Base-by-base conservation (phyloP, 192 early-diverging fungal genomes). In the Phycomyces blakesleeanus region DNA sequence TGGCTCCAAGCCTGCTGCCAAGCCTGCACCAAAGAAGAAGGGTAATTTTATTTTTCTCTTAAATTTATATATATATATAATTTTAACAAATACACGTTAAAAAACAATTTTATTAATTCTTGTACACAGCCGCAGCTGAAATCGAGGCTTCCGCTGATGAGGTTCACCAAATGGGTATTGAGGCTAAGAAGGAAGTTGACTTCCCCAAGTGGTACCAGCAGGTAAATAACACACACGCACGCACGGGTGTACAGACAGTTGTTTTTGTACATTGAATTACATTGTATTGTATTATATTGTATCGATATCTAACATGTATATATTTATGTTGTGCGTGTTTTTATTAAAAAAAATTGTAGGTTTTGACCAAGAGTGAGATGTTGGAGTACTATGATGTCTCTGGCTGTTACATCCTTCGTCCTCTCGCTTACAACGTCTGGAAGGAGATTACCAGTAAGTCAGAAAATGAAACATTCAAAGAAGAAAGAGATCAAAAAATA, bases 351-450 rank as follows among this genome's bases (percentile, higher is more conserved):
- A 47, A 47, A 47, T 3, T 2, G 11, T n/a, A 47, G 44, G 44
- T 93, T 26, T 78, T 98, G 63, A 87, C 86, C 38, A 85, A 87
- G 61, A 90, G 91, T 26, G 97, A 99, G 74, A 96, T 99, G 97
- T 79, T 98, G 76, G 93, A 95, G 70, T 96, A 98, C 82, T 99
- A 99, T 82, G 92, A 97, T 74, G 89, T 99, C 41, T 91, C 88
- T 70, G 97, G 97, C 51, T 99, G 97, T 80, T 99, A 98, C 69
- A 98, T 99, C 63, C 82, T 99, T 64, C 91, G 97, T 75, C 97
- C 97, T 15, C 87, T 89, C 78, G 83, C 93, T 24, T 96, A 89
- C 87, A 92, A 89, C 72, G 89, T 99, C 63, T 99, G 97, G 97
- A 90, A 97, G 77, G 84, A 91, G 75, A 93, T 99, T 61, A 94